phyloP scores from a whole-genome alignment of 148 eudicot species.

The Rhododendron henanense region DNA sequence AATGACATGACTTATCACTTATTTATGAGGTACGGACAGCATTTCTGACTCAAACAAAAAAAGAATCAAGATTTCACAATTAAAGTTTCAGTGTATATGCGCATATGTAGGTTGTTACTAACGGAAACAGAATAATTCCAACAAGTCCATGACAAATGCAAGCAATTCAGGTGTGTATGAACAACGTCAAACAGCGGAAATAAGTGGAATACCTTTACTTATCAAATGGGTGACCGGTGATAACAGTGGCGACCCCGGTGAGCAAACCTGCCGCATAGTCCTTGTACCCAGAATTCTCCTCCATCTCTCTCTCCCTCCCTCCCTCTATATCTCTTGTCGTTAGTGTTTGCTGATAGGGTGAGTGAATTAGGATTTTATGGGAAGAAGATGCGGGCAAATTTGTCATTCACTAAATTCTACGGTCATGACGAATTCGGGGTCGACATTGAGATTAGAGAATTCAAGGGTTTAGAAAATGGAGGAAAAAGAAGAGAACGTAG shows the following conservation, averaged over 20 bases:
- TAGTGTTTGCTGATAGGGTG: no score
- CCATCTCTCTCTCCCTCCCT: conserved; percentile 17
- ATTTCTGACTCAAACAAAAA: background rate
- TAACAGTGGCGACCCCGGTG: conserved; percentile 76
- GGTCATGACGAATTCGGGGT: no score
- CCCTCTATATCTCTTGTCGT: background rate
- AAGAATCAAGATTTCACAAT: background rate
- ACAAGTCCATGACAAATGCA: no score
- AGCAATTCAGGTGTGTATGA: no score
- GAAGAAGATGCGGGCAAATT: no score
- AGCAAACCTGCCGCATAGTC: conserved; percentile 76
- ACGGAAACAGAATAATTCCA: background rate
- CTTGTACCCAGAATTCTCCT: conserved; percentile 44
- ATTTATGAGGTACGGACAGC: background rate
- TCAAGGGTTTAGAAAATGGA: no score
- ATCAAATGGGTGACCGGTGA: conserved; percentile 89
- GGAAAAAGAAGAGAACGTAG: no score
- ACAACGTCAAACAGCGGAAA: background rate
- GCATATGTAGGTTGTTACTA: background rate
- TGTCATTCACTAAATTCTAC: no score
- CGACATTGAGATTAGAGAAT: no score
- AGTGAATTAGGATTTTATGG: no score
- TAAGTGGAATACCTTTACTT: conserved; percentile 61
- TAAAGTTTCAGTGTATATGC: background rate
- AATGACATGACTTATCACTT: background rate